Base-by-base conservation (phyloP, 2,329 filamentous ascomycete genomes). In the Lithohypha guttulata region DNA sequence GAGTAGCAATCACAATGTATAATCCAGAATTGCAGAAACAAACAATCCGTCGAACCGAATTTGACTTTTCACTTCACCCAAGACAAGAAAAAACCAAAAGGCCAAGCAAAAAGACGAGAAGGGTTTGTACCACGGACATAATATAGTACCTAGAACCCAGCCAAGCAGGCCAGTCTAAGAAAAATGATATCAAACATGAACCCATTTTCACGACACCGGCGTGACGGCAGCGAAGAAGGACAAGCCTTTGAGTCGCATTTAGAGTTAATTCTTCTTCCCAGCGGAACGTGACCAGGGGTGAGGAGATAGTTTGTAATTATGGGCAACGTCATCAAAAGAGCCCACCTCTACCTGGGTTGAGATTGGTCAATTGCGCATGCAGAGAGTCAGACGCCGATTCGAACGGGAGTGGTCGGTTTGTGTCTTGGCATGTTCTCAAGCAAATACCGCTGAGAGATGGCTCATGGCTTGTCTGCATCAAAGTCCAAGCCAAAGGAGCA, bases 171-270 rank as follows among this genome's bases (percentile, higher is more conserved):
- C 7, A 10, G 33, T 25, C 22, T 9, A 10, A 26, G 18, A 35
- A 28, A 26, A 25, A 35, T 23, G 20, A 7, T 5, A 25, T 26
- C 3, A 15, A 35, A 35, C n/a, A n/a, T n/a, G n/a, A n/a, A n/a
- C n/a, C n/a, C n/a, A n/a, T n/a, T n/a, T n/a, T n/a, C n/a, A 11
- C 20, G 26, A 4, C 22, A 11, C 11, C 21, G 20, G 20, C n/a
- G 14, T 35, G 20, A 35, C n/a, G 33, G 21, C 33, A 13, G 11
- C 18, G n/a, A 35, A 14, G 33, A 35, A 26, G 2, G 26, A 35
- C 33, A 35, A 35, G 33, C 33, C 15, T 35, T 34, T 26, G n/a
- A n/a, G 33, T 13, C n/a, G 33, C 18, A 26, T 13, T 25, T 35
- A 25, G 22, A 35, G 13, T 23, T 35, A 25, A 26, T 35, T 35